Evolutionary conservation across 768 basidiomycete genomes (phyloP).

Genomic region (Mycena pura): DNA sequence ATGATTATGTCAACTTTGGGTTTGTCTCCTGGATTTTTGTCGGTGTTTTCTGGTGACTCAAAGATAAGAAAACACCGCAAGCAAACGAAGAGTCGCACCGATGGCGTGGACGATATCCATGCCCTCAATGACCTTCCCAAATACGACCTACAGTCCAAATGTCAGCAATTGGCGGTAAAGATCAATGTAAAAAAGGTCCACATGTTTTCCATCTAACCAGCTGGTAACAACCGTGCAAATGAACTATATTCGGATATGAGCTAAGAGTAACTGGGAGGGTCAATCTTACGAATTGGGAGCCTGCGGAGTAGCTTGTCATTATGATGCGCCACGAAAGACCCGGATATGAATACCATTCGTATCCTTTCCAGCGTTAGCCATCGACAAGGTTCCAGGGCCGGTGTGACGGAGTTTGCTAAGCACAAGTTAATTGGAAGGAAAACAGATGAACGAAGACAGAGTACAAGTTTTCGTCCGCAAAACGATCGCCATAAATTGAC

Average conservation of each 20-base stretch:
- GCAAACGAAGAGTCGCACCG: constrained; percentile 50
- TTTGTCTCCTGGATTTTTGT: constrained; percentile 73
- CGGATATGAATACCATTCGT: constrained; percentile 74
- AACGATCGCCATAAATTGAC: constrained; percentile 92
- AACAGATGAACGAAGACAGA: constrained; percentile 26
- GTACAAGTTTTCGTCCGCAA: constrained; percentile 96
- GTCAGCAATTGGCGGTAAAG: not conserved
- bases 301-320: constrained; percentile 39
- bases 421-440: constrained; percentile 4
- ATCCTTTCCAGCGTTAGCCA: constrained; percentile 94
- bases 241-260: constrained; percentile 60
- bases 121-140: constrained; percentile 90
- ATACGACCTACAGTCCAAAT: constrained; percentile 71
- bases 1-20: constrained; percentile 83
- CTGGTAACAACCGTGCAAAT: constrained; percentile 87
- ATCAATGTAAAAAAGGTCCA: constrained; percentile 49
- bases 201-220: constrained; percentile 93
- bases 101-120: constrained; percentile 85
- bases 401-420: constrained; percentile 94
- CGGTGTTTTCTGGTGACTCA: constrained; percentile 66
- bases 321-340: not conserved
- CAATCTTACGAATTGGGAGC: constrained; percentile 82
- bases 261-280: constrained; percentile 2
- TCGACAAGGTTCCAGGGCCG: constrained; percentile 84
- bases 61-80: not conserved